A percentile compares a stretch with the other conserved stretches of the same genome.
Evolutionary conservation across 2,329 filamentous ascomycete species (phyloP).

Genomic region (Botrytis squamosa): DNA sequence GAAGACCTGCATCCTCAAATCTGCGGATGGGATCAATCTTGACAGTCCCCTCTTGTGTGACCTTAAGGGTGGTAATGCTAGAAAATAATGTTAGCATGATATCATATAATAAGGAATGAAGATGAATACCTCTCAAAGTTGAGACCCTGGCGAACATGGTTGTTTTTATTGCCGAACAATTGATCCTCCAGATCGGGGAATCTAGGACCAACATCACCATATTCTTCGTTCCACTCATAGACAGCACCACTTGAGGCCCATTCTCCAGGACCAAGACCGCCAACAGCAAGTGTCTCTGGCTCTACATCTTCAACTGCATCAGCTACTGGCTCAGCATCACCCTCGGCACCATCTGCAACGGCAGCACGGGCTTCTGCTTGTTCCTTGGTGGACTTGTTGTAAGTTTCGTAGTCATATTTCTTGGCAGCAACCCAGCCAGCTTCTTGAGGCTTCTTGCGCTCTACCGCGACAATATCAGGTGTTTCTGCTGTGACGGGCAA

Average conservation of each 20-base stretch:
- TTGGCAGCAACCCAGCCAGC: slow-evolving; percentile 36
- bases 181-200: slow-evolving; percentile 68
- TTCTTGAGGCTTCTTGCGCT: slow-evolving; percentile 34
- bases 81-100: slow-evolving; percentile 28
- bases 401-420: slow-evolving; percentile 37
- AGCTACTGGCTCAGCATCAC: background rate
- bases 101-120: background rate
- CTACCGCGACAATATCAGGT: slow-evolving; percentile 16
- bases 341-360: slow-evolving; percentile 11
- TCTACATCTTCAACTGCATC: slow-evolving; percentile 8
- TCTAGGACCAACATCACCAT: slow-evolving; percentile 77
- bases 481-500: slow-evolving; percentile 31
- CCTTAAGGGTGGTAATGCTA: slow-evolving; percentile 55
- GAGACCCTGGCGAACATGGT: slow-evolving; percentile 53
- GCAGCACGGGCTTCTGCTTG: slow-evolving; percentile 27
- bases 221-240: slow-evolving; percentile 85
- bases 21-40: slow-evolving; percentile 51
- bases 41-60: slow-evolving; percentile 55
- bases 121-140: slow-evolving; percentile 59
- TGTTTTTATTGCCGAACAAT: slow-evolving; percentile 63
- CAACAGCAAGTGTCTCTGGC: slow-evolving; percentile 26
- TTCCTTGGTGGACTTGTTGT: slow-evolving; percentile 36
- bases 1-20: slow-evolving; percentile 78
- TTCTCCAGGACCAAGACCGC: slow-evolving; percentile 30
- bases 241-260: slow-evolving; percentile 41